phyloP scores from a whole-genome alignment of 1,284 basidiomycete species.

The Tetrapyrgos nigripes region DNA sequence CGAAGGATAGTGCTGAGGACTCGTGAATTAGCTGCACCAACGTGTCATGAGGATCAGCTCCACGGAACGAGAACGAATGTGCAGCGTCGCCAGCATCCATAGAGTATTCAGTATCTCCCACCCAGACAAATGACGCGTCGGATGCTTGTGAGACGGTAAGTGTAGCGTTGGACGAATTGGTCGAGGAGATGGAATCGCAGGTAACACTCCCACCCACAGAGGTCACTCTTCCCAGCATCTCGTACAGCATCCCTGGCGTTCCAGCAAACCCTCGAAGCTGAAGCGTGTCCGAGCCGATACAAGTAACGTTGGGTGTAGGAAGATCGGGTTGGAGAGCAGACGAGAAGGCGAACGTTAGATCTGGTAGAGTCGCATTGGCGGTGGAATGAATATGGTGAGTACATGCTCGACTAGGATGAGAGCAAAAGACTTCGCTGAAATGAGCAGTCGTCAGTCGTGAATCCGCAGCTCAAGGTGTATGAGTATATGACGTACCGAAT shows the following conservation, averaged over 20 bases:
- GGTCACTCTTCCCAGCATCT: constrained; percentile 61
- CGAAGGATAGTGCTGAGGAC: constrained; percentile 36
- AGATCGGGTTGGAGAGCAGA: constrained; percentile 51
- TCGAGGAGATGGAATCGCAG: constrained; percentile 38
- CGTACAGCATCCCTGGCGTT: constrained; percentile 71
- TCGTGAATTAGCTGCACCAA: constrained; percentile 50
- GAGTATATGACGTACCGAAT: constrained; percentile 51
- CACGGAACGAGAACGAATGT: constrained; percentile 65
- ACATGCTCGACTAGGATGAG: constrained; percentile 66
- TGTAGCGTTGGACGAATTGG: constrained; percentile 57
- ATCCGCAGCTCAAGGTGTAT: too few species aligned
- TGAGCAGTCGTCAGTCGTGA: too few species aligned
- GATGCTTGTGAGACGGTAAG: constrained; percentile 49
- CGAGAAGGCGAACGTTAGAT: constrained; percentile 60
- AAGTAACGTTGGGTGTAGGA: constrained; percentile 64
- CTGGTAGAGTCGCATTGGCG: constrained; percentile 34
- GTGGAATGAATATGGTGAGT: constrained; percentile 57
- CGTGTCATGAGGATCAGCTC: constrained; percentile 60
- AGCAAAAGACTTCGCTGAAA: constrained; percentile 74
- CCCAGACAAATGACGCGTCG: constrained; percentile 71
- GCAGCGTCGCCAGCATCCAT: constrained; percentile 63
- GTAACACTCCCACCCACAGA: constrained; percentile 32
- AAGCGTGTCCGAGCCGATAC: constrained; percentile 61
- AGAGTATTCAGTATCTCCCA: constrained; percentile 72
- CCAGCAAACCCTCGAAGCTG: constrained; percentile 58